These are phyloP conservation scores for Phytopythium litorale DNA, from an alignment of 352 stramenopile genomes.

Conservation along the genomic window DNA sequence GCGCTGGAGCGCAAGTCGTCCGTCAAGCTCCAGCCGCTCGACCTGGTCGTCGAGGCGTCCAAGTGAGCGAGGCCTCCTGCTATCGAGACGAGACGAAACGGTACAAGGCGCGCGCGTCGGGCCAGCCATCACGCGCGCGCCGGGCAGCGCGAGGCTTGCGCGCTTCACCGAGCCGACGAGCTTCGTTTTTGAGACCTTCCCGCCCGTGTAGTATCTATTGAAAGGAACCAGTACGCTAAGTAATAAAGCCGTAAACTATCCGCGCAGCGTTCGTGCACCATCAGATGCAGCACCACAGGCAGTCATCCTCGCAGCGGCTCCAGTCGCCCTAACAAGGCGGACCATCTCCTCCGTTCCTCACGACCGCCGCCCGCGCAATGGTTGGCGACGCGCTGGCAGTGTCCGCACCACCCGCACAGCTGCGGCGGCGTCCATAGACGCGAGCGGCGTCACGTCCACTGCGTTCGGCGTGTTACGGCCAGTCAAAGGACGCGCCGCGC, in stretches of 20 bases:
- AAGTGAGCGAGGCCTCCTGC: background rate
- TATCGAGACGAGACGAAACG: background rate
- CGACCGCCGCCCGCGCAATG: background rate
- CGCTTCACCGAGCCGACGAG: background rate
- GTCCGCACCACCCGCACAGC: background rate
- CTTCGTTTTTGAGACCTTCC: slow-evolving; percentile 6
- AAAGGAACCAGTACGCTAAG: slow-evolving; percentile 6
- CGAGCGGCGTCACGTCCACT: background rate
- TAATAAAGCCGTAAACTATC: slow-evolving; percentile 7
- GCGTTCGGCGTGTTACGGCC: slow-evolving; percentile 1
- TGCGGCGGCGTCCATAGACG: background rate
- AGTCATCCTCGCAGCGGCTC: no score
- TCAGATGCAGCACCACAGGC: no score
- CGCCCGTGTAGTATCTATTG: slow-evolving; percentile 9
- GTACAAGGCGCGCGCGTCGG: background rate
- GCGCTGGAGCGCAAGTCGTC: slow-evolving; percentile 58
- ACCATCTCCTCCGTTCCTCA: no score
- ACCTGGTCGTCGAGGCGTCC: slow-evolving; percentile 32
- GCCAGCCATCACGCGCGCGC: background rate
- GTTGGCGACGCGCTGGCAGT: background rate
- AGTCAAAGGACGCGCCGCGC: background rate
- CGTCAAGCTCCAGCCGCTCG: slow-evolving; percentile 21
- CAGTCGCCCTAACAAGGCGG: no score
- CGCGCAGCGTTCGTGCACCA: background rate
- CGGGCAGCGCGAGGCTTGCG: background rate